Base-by-base conservation (phyloP, 2,329 filamentous ascomycete species). In the Lasiodiplodia citricola region DNA sequence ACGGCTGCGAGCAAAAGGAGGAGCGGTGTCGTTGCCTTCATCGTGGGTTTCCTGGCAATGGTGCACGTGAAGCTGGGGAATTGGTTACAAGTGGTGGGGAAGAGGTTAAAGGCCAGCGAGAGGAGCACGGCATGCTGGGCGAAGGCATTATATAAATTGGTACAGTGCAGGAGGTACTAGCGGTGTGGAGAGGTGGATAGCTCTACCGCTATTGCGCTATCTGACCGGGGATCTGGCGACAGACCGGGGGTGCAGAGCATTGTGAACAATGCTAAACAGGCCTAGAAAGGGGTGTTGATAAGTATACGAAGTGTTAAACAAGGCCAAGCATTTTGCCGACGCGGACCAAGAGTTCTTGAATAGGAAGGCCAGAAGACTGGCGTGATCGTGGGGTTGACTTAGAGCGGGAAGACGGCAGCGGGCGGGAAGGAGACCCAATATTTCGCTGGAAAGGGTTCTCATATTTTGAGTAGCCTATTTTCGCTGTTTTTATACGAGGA, bases 331-430 rank as follows among this genome's bases (percentile, higher is more conserved):
- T 47, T 47, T 47, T 47, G 41, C 57, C 38, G 57, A 41, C 41
- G 57, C 57, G 57, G 57, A 62, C 57, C 57, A 62, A 62, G 57
- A 62, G n/a, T 62, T 16, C 57, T 50, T 18, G 16, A 62, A 50
- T 23, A 62, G 57, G 57, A 62, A 62, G 57, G 57, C 38, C n/a
- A 23, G 1, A 31, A 62, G 2, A 4, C 14, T 23, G 41, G 38
- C 37, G 41, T 62, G 57, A 50, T 25, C 13, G 28, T 4, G 16
- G 3, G 16, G 3, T 8, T 6, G 25, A 25, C 25, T 25, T 8
- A n/a, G 31, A 31, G 16, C 38, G 38, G 57, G 41, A 16, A n/a
- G 2, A 10, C 23, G 5, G 41, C 13, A 3, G 13, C 14, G 38
- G 38, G 1, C 38, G 38, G 16, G 38, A 44, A 44, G 16, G 18